These are phyloP conservation scores for Diaporthe caulivora DNA, from an alignment of 2,329 filamentous ascomycete genomes.

Conservation along the genomic window DNA sequence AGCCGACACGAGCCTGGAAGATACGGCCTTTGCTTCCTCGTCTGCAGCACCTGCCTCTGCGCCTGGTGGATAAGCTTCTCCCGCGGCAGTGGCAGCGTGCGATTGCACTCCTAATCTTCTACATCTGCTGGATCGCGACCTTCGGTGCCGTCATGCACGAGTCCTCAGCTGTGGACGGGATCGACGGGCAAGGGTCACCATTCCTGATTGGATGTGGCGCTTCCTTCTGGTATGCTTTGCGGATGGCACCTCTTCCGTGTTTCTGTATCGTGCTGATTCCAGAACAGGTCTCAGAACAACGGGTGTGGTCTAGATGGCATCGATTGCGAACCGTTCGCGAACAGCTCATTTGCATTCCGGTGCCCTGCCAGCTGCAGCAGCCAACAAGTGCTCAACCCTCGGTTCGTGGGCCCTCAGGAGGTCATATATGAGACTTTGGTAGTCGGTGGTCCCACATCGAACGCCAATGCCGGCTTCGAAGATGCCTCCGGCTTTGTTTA, in stretches of 20 bases:
- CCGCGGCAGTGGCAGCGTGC: constrained; percentile 36
- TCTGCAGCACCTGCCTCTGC: constrained; percentile 36
- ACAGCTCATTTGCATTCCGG: constrained; percentile 38
- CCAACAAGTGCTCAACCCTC: constrained; percentile 37
- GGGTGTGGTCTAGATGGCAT: constrained; percentile 37
- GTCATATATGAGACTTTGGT: constrained; percentile 38
- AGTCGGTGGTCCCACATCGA: constrained; percentile 32
- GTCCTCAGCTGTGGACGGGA: constrained; percentile 30
- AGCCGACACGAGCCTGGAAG: constrained; percentile 24
- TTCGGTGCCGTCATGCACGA: constrained; percentile 36
- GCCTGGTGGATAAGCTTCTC: constrained; percentile 30
- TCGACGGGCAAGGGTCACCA: constrained; percentile 34
- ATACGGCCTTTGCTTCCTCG: constrained; percentile 37
- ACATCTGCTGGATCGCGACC: constrained; percentile 37
- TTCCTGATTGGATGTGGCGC: constrained; percentile 28
- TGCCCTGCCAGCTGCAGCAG: constrained; percentile 37
- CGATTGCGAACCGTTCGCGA: constrained; percentile 30
- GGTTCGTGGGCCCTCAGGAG: constrained; percentile 33
- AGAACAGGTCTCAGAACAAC: constrained; percentile 33
- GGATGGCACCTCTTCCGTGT: too few relatives aligned
- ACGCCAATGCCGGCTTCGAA: background rate
- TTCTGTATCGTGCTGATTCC: constrained; percentile 7
- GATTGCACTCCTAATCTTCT: constrained; percentile 31
- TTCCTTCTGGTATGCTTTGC: constrained; percentile 33
- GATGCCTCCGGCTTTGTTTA: constrained; percentile 28